These are phyloP conservation scores for Tetrastigma voinierianum DNA, from an alignment of 164 flowering plant genomes.

Conservation along the genomic window DNA sequence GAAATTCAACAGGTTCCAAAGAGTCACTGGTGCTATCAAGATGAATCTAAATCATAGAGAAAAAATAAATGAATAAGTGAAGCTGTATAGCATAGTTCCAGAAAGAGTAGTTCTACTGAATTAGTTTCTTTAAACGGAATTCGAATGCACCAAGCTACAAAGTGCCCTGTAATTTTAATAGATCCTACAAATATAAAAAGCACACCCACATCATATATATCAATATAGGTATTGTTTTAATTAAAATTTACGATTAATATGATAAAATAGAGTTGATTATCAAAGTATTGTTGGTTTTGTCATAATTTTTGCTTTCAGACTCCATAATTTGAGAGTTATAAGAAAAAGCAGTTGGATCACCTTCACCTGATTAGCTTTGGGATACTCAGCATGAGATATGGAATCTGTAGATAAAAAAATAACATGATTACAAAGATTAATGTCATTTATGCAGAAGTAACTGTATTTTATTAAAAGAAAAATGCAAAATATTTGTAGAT, in stretches of 20 bases:
- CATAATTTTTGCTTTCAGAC: neutral
- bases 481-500: too few species aligned
- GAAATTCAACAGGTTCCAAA: constrained; percentile 21
- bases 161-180: too few species aligned
- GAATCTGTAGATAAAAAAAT: neutral
- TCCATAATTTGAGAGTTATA: neutral
- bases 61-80: neutral
- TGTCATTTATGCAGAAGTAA: neutral
- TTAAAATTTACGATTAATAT: too few species aligned
- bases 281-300: neutral
- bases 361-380: neutral
- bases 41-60: constrained; percentile 3
- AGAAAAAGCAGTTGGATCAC: neutral
- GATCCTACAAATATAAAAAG: too few species aligned
- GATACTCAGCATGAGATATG: neutral
- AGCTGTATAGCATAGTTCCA: too few species aligned
- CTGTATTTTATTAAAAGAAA: too few species aligned
- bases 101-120: neutral
- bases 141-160: too few species aligned
- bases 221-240: too few species aligned
- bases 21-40: constrained; percentile 9
- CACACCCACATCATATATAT: too few species aligned
- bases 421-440: neutral
- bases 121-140: neutral
- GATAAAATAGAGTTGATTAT: neutral